Base-by-base conservation (phyloP, 768 basidiomycete species). In the Favolaschia claudopus region DNA sequence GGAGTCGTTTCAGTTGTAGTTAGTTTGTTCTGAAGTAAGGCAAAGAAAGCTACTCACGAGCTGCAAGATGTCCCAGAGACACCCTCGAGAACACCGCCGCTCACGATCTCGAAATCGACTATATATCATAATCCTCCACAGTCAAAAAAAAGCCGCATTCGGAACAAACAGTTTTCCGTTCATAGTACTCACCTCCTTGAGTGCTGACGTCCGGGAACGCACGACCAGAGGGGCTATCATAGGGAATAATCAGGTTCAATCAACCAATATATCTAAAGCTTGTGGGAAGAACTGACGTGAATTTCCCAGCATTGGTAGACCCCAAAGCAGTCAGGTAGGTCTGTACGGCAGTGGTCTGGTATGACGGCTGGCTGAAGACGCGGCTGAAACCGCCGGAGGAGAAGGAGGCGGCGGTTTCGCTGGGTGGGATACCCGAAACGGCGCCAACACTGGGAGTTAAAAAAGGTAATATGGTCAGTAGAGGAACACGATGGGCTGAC, bases 301-400 rank as follows among this genome's bases (percentile, higher is more conserved):
- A 63, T 43, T 81, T 63, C 15, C 85, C 85, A 20, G 71, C 48
- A 53, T 81, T 82, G 1, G 68, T 72, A 36, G 44, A 39, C 2
- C 70, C 70, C 9, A 73, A 60, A 2, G 68, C 62, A 10, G 62
- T 49, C 25, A 73, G 37, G 56, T 69, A 73, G 17, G 60, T 57
- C n/a, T 58, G 24, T 5, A 73, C 70, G 19, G 59, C 67, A n/a
- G 64, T 25, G n/a, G 64, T 43, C 55, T 75, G 72, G 61, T 69
- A 75, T 1, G 66, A 57, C 12, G 74, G 73, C 24, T 58, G 57
- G 19, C 66, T 34, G 64, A 76, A 75, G 47, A 79, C 75, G 50
- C 79, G 72, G 66, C 78, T 80, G 70, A 86, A 87, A 3, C 85
- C 84, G 22, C 85, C 85, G 0, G 81, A 78, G 17, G 80, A 82